These are phyloP conservation scores for Rosellinia necatrix DNA, from an alignment of 2,329 filamentous ascomycete genomes.

Conservation along the genomic window DNA sequence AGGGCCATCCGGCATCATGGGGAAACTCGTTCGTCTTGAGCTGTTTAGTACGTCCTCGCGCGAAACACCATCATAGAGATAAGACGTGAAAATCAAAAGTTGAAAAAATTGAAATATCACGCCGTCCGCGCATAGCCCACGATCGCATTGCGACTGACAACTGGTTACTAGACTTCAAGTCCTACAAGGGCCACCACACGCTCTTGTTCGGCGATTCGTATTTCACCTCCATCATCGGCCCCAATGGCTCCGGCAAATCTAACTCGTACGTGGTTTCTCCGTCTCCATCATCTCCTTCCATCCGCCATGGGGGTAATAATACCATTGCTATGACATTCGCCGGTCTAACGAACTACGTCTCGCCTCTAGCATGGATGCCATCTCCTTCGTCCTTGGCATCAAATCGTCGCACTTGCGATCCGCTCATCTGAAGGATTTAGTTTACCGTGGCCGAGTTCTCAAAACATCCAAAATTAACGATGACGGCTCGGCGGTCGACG, in stretches of 20 bases:
- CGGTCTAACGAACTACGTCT: constrained; percentile 30
- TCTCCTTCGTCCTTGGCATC: constrained; percentile 97
- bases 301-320: too few species aligned
- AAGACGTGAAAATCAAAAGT: background rate
- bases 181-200: constrained; percentile 95
- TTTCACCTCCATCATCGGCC: constrained; percentile 98
- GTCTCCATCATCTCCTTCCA: background rate
- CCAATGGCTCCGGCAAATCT: constrained; percentile 99
- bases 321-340: constrained; percentile 8
- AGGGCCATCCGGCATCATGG: constrained; percentile 65
- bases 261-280: constrained; percentile 72
- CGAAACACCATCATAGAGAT: background rate
- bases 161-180: constrained; percentile 78
- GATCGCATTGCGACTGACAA: constrained; percentile 40
- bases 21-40: constrained; percentile 93
- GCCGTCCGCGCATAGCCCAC: constrained; percentile 37
- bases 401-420: constrained; percentile 98
- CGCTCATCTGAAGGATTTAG: constrained; percentile 87
- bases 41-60: constrained; percentile 64
- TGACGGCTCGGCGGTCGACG: constrained; percentile 73
- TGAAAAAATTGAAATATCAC: background rate
- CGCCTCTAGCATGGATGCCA: constrained; percentile 85
- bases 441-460: constrained; percentile 93
- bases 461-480: constrained; percentile 92
- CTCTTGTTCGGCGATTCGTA: constrained; percentile 97